These are phyloP conservation scores for Lepraria neglecta DNA, from an alignment of 495 filamentous ascomycete genomes.

Conservation along the genomic window DNA sequence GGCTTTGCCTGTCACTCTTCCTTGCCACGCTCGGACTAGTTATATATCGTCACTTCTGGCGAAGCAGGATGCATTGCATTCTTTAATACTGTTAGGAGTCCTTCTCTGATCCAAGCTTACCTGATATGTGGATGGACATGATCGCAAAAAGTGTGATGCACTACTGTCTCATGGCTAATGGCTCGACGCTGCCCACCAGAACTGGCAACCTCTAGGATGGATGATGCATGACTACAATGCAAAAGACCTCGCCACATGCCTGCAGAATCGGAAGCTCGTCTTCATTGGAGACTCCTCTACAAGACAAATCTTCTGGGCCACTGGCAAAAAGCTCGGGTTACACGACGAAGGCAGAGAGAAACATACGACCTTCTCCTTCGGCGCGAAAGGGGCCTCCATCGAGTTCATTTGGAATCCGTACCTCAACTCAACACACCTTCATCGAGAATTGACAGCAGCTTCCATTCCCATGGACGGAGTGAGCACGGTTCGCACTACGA, in stretches of 20 bases:
- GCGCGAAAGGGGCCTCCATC: constrained; percentile 35
- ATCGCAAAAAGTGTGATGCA: constrained; percentile 51
- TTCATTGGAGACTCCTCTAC: constrained; percentile 55
- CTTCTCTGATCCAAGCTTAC: neutral
- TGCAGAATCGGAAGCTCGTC: constrained; percentile 41
- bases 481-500: constrained; percentile 17
- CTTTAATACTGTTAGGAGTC: neutral
- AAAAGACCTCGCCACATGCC: constrained; percentile 43
- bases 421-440: constrained; percentile 47
- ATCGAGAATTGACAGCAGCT: constrained; percentile 37
- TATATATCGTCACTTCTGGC: constrained; percentile 18
- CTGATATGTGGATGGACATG: constrained; percentile 36
- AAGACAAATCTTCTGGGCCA: constrained; percentile 55
- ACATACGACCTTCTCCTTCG: constrained; percentile 38
- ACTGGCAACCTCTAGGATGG: constrained; percentile 57
- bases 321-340: constrained; percentile 45
- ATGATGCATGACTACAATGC: constrained; percentile 49
- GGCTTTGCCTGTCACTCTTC: constrained; percentile 15
- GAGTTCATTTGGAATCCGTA: constrained; percentile 59
- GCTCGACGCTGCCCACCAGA: constrained; percentile 40
- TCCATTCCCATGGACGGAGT: constrained; percentile 11
- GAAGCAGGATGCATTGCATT: constrained; percentile 14
- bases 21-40: constrained; percentile 8
- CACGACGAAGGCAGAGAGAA: constrained; percentile 33
- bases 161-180: constrained; percentile 49